These are phyloP conservation scores for Lactifluus hygrophoroides DNA, from an alignment of 768 basidiomycete genomes.

Conservation along the genomic window DNA sequence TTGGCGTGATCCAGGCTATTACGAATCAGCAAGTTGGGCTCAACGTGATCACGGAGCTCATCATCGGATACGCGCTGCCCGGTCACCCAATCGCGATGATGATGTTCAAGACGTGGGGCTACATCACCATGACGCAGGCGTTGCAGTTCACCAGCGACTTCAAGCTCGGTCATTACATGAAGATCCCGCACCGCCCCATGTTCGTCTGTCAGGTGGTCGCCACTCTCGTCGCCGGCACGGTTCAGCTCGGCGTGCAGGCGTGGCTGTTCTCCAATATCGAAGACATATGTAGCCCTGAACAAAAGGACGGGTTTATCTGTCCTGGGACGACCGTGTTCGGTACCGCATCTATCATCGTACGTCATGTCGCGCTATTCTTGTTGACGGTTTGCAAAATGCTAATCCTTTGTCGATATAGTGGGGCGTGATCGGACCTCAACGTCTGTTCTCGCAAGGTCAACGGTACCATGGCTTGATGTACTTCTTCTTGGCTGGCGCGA, in stretches of 20 bases:
- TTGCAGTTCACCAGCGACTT: constrained; percentile 63
- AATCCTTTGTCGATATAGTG: constrained; percentile 12
- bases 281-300: constrained; percentile 45
- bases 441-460: constrained; percentile 19
- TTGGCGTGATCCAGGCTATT: constrained; percentile 49
- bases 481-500: constrained; percentile 72
- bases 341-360: constrained; percentile 69
- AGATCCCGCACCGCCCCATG: constrained; percentile 65
- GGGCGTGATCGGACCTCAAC: constrained; percentile 69
- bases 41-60: constrained; percentile 70
- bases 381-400: not conserved
- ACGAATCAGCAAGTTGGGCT: constrained; percentile 67
- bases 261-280: constrained; percentile 70
- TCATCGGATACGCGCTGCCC: constrained; percentile 74
- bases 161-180: no score
- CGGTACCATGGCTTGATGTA: constrained; percentile 35
- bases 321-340: constrained; percentile 66
- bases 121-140: constrained; percentile 63
- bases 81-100: constrained; percentile 77
- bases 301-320: constrained; percentile 61
- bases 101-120: constrained; percentile 82
- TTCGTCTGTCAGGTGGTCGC: constrained; percentile 65
- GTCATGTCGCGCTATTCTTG: constrained; percentile 25
- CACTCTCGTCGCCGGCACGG: constrained; percentile 61
- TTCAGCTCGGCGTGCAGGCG: constrained; percentile 64